These are phyloP conservation scores for Diplogelasinospora grovesii DNA, from an alignment of 495 filamentous ascomycete genomes.

Conservation along the genomic window DNA sequence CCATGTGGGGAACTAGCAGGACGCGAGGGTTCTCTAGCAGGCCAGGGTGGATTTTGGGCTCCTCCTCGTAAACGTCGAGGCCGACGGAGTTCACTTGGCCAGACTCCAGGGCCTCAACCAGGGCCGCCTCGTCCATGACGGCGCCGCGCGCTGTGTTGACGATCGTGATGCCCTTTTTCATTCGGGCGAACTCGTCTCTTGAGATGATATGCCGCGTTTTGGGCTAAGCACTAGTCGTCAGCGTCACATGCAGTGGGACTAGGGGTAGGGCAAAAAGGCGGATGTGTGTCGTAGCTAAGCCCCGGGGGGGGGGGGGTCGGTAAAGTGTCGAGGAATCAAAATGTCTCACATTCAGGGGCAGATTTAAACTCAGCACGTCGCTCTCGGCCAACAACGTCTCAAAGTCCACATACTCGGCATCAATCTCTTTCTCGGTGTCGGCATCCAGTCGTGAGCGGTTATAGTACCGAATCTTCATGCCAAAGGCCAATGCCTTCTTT, in stretches of 20 bases:
- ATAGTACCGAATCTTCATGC: slow-evolving; percentile 63
- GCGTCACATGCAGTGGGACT: no score
- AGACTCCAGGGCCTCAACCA: slow-evolving; percentile 61
- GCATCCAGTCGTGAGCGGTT: slow-evolving; percentile 47
- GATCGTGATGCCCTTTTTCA: slow-evolving; percentile 66
- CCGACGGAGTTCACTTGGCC: slow-evolving; percentile 62
- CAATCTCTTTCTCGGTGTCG: slow-evolving; percentile 48
- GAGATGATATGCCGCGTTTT: slow-evolving; percentile 62
- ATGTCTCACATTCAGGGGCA: slow-evolving; percentile 61
- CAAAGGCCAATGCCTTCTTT: slow-evolving; percentile 48
- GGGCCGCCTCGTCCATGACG: slow-evolving; percentile 64
- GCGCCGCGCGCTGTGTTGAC: slow-evolving; percentile 67
- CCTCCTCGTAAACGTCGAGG: slow-evolving; percentile 78
- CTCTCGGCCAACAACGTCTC: slow-evolving; percentile 58
- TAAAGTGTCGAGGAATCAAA: no score
- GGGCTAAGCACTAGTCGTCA: slow-evolving; percentile 38
- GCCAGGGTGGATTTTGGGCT: slow-evolving; percentile 65
- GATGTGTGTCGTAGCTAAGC: no score
- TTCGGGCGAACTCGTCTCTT: slow-evolving; percentile 53
- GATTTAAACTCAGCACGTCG: slow-evolving; percentile 71
- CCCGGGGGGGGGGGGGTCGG: background rate
- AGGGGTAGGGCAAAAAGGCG: no score
- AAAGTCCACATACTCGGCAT: slow-evolving; percentile 61
- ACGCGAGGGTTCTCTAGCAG: slow-evolving; percentile 63
- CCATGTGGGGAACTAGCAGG: slow-evolving; percentile 76